phyloP scores from a whole-genome alignment of 2,329 filamentous ascomycete genomes.

The Leptodontidium sp. region DNA sequence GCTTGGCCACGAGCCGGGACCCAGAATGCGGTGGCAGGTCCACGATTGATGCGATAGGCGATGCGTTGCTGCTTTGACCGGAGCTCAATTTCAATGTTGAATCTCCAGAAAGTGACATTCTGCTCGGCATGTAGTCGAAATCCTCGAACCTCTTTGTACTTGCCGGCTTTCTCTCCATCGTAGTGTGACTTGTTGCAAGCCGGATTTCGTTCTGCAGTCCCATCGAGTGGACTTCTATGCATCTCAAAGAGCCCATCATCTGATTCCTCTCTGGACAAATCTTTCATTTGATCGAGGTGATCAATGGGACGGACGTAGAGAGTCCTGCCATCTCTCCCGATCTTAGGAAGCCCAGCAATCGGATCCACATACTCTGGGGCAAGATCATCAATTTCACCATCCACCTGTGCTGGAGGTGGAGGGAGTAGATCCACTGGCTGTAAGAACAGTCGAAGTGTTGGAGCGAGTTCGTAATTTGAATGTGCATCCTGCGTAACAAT shows the following conservation, averaged over 20 bases:
- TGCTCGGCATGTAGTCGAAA: conserved; percentile 84
- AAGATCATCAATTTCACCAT: conserved; percentile 67
- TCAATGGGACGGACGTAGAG: conserved; percentile 92
- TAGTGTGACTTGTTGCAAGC: conserved; percentile 59
- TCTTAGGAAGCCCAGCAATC: conserved; percentile 84
- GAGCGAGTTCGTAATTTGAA: conserved; percentile 84
- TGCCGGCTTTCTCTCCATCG: conserved; percentile 83
- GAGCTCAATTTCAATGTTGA: conserved; percentile 93
- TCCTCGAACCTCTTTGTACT: conserved; percentile 84
- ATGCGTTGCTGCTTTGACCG: conserved; percentile 80
- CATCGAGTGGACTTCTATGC: conserved; percentile 62
- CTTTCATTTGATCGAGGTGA: conserved; percentile 78
- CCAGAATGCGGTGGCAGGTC: conserved; percentile 92
- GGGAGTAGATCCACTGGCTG: conserved; percentile 86
- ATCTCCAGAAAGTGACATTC: conserved; percentile 95
- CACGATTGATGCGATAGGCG: conserved; percentile 93
- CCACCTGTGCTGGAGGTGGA: conserved; percentile 75
- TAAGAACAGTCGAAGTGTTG: conserved; percentile 83
- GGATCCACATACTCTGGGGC: conserved; percentile 88
- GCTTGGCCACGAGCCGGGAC: conserved; percentile 83
- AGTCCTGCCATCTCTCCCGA: conserved; percentile 84
- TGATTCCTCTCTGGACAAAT: conserved; percentile 81
- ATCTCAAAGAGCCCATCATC: conserved; percentile 85
- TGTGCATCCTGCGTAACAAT: conserved; percentile 89
- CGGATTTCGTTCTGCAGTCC: conserved; percentile 59